A percentile compares a stretch with the other conserved stretches of the same genome.
phyloP scores from a whole-genome alignment of 2,329 filamentous ascomycete species.

The Coniochaeta sp. region DNA sequence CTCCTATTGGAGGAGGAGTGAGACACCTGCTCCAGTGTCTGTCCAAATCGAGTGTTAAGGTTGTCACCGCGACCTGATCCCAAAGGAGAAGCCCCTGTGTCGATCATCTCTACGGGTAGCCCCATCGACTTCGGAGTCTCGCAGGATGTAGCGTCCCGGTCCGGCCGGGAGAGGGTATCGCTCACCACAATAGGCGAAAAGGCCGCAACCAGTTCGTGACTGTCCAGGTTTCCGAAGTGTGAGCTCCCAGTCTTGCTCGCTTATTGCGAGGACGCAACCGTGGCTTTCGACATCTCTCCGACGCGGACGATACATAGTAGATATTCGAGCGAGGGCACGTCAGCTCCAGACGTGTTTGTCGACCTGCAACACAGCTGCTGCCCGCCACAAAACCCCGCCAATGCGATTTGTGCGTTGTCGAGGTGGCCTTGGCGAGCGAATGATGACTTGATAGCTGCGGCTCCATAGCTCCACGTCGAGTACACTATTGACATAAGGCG shows the following conservation, averaged over 20 bases:
- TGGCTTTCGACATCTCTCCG: neutral
- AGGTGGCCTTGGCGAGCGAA: neutral
- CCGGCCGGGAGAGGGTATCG: neutral
- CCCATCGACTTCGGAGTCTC: neutral
- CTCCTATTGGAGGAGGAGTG: neutral
- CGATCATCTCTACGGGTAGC: neutral
- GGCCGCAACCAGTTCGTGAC: neutral
- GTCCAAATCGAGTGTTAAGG: neutral
- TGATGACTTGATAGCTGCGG: neutral
- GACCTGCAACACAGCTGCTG: too few relatives aligned
- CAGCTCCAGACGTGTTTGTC: neutral
- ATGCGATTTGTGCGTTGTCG: neutral
- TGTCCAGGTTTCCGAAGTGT: neutral
- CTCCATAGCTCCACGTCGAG: neutral
- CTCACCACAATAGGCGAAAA: neutral
- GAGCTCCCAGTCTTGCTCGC: too few relatives aligned
- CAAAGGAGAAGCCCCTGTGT: neutral
- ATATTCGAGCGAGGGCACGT: neutral
- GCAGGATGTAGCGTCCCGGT: neutral
- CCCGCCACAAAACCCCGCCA: neutral
- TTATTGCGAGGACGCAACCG: neutral
- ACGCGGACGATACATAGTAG: neutral
- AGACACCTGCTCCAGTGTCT: neutral
- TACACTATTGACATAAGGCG: neutral
- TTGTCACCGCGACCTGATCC: neutral